Percentiles rank a stretch among this genome's conserved stretches.
These are phyloP conservation scores for Microbotryomycetes sp. DNA, from an alignment of 1,284 basidiomycete species.

Conservation along the genomic window DNA sequence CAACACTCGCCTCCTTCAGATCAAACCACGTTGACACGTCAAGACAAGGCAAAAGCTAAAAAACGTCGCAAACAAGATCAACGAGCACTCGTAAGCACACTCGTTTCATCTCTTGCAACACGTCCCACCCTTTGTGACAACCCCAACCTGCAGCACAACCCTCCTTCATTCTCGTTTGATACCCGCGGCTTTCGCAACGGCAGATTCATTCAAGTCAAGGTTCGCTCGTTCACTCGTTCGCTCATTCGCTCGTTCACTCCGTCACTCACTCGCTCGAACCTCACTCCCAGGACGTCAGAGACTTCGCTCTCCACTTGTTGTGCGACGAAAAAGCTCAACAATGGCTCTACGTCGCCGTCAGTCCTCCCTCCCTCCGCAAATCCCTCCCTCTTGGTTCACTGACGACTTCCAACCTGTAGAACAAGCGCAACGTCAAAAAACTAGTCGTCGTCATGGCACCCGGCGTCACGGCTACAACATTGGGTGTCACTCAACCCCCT, in stretches of 20 bases:
- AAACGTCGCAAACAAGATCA: conserved; percentile 32
- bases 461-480: conserved; percentile 63
- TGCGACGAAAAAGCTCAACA: conserved; percentile 70
- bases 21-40: too few relatives aligned
- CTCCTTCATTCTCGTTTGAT: conserved; percentile 38
- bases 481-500: conserved; percentile 57
- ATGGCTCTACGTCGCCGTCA: conserved; percentile 75
- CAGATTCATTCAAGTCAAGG: conserved; percentile 34
- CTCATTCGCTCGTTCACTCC: neutral
- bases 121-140: neutral
- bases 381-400: conserved; percentile 7
- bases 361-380: conserved; percentile 25
- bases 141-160: conserved; percentile 21
- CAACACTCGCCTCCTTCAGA: too few relatives aligned
- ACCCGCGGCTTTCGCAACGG: conserved; percentile 37
- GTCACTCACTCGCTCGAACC: neutral
- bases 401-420: conserved; percentile 47
- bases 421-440: conserved; percentile 62
- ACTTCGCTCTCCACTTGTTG: conserved; percentile 70
- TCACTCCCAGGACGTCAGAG: conserved; percentile 41
- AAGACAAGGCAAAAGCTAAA: conserved; percentile 33
- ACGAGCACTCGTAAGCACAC: conserved; percentile 18
- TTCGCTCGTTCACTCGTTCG: too few relatives aligned
- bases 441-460: conserved; percentile 72
- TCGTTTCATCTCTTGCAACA: neutral